Evolutionary conservation across 2,329 filamentous ascomycete species (phyloP), one percentile per base, ranked within the genome.

Genomic region (Colletotrichum somersetense): DNA sequence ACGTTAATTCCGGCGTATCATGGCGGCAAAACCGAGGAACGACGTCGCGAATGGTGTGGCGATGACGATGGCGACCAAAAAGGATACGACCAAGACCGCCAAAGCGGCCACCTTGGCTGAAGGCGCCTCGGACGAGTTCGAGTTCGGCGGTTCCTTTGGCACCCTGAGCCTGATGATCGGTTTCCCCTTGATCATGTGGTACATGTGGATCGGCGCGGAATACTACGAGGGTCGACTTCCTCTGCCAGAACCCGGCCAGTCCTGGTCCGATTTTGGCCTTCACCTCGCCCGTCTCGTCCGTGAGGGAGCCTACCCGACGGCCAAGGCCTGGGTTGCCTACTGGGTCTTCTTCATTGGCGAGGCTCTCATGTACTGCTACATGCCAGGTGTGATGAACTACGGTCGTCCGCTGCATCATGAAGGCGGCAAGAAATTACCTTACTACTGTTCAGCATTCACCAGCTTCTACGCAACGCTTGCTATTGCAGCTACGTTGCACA

Each of bases 141-240:
- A 97, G 79, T 97, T 98, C 79, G 96, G 96, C 75, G 96, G 96
- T 70, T 91, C 93, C 3, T 80, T 88, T n/a, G 96, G 96, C 67
- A 92, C 95, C 55, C 83, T 89, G 20, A 85, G 89, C 76, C 94
- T 98, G 89, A 98, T 98, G 94, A 88, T 95, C 74, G 91, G 92
- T 56, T 99, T 98, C 83, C 96, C 96, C n/a, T 74, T 91, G 48
- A 88, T 99, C 77, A 98, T 98, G 96, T 98, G 94, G 89, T 98
- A 98, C 85, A 97, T 98, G 95, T 98, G 95, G 95, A 91, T 97
- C 81, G 96, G 96, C 63, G 93, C 96, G 42, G 95, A 92, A 62
- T 97, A 96, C 84, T 98, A 98, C 84, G 86, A 94, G 79, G 96
- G 96, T 76, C 91, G 93, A 75, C 86, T 97, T 64, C 96, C 96